These are phyloP conservation scores for Boletus subparvulus DNA, from an alignment of 768 basidiomycete species.

Conservation along the genomic window DNA sequence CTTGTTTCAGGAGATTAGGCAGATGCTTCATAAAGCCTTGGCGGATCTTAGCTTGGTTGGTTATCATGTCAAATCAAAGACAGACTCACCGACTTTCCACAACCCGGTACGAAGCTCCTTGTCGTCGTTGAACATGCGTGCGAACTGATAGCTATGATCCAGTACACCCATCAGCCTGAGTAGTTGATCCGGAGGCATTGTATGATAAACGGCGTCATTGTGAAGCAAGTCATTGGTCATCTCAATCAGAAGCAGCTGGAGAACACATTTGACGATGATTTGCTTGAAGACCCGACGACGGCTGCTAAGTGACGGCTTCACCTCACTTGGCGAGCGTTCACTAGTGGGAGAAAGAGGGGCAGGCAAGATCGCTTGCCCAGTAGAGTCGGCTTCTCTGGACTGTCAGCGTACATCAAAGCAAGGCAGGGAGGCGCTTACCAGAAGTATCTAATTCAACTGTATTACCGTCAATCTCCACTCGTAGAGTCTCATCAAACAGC, in stretches of 20 bases:
- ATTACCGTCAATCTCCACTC: conserved; percentile 74
- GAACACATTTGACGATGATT: conserved; percentile 99
- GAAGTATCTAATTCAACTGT: conserved; percentile 54
- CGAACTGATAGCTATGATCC: conserved; percentile 97
- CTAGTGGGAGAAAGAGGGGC: conserved; percentile 83
- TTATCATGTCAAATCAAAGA: neutral
- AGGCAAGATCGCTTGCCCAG: conserved; percentile 71
- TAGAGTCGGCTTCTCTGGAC: conserved; percentile 42
- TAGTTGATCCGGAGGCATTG: conserved; percentile 92
- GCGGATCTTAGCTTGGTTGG: conserved; percentile 1
- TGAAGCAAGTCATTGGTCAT: conserved; percentile 94
- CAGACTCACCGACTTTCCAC: conserved; percentile 96
- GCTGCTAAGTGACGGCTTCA: conserved; percentile 58
- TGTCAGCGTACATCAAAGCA: conserved; percentile 8
- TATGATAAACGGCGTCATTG: conserved; percentile 86
- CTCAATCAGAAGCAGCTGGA: conserved; percentile 94
- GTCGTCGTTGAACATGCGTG: conserved; percentile 95
- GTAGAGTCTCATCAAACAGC: conserved; percentile 87
- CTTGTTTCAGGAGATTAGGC: conserved; percentile 96
- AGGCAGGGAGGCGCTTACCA: conserved; percentile 18
- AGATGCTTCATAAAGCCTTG: conserved; percentile 99
- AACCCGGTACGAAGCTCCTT: conserved; percentile 94
- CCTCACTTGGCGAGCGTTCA: conserved; percentile 49
- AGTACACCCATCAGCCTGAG: conserved; percentile 92
- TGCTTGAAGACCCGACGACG: conserved; percentile 92